Base-by-base conservation (phyloP, 2,329 filamentous ascomycete species). In the Phyllosticta paracitricarpa region DNA sequence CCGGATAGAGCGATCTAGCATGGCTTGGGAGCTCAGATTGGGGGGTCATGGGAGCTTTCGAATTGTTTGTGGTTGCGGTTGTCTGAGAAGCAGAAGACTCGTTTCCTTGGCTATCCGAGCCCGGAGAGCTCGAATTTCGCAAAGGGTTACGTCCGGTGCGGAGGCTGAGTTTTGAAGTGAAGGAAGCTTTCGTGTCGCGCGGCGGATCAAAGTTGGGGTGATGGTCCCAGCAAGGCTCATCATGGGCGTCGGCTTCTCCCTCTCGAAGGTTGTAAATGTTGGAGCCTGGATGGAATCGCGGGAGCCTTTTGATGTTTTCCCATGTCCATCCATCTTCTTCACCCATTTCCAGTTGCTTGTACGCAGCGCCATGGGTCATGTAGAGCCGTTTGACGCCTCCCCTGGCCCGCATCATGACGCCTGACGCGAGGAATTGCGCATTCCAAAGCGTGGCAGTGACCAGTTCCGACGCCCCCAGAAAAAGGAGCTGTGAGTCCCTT, bases 301-400 rank as follows among this genome's bases (percentile, higher is more conserved):
- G 84, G 25, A 91, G 75, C 66, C 85, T 81, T 35, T 84, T 82
- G 9, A 92, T 72, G 54, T 80, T 81, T 66, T 85, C 84, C 89
- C 89, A 93, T 1, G 83, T 85, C 87, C 87, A 91, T 4, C 79
- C 66, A 5, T 9, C 22, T 1, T 52, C 51, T 48, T 81, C 80
- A 4, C 81, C 77, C 33, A 78, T 74, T 14, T 76, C 71, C 63
- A 85, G 82, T 68, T 93, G 89, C 2, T 89, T 75, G 65, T 93
- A 93, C 1, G 87, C 86, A 65, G 88, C 85, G 3, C 86, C 83
- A 62, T 89, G 87, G 1, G 89, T 93, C 62, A 92, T 80, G 73
- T 89, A 93, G 12, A 93, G 80, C 8, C 89, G 81, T 64, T 85
- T 84, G 22, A 40, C 53, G 8, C 77, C 78, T 25, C 82, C 80